Conservation (phyloP, 768 basidiomycete species). For the Rhizopogon sp. region DNA sequence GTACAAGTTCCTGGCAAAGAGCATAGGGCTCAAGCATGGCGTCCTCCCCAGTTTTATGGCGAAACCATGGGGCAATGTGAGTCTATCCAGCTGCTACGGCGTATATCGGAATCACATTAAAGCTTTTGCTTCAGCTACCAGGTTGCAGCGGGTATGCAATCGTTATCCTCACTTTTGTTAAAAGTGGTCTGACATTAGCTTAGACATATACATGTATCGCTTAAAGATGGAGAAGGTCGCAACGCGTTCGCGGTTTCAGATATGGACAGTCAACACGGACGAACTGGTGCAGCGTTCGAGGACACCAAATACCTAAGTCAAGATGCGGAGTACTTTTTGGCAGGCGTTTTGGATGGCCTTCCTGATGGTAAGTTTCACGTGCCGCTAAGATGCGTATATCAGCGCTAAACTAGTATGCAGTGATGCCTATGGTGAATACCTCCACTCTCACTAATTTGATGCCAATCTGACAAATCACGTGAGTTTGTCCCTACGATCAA, state of each 20-base stretch:
- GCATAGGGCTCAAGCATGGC: constrained; percentile 83
- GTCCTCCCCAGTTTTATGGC: constrained; percentile 98
- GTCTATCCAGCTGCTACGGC: constrained; percentile 19
- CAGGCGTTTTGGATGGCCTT: constrained; percentile 85
- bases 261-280: constrained; percentile 53
- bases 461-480: background rate
- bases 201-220: constrained; percentile 89
- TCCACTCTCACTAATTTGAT: background rate
- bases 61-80: constrained; percentile 89
- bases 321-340: constrained; percentile 89
- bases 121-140: constrained; percentile 56
- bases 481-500: constrained; percentile 89
- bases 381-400: background rate
- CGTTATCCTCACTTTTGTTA: background rate
- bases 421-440: constrained; percentile 74
- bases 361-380: constrained; percentile 61
- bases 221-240: constrained; percentile 60
- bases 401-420: constrained; percentile 28
- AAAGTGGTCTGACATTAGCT: background rate
- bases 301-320: constrained; percentile 85
- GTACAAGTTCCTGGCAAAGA: constrained; percentile 92
- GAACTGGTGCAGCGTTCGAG: constrained; percentile 65
- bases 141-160: constrained; percentile 83
- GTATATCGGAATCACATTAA: constrained; percentile 4
- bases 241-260: constrained; percentile 79